Conservation (phyloP, 495 filamentous ascomycete genomes). For the Delitschia confertaspora region DNA sequence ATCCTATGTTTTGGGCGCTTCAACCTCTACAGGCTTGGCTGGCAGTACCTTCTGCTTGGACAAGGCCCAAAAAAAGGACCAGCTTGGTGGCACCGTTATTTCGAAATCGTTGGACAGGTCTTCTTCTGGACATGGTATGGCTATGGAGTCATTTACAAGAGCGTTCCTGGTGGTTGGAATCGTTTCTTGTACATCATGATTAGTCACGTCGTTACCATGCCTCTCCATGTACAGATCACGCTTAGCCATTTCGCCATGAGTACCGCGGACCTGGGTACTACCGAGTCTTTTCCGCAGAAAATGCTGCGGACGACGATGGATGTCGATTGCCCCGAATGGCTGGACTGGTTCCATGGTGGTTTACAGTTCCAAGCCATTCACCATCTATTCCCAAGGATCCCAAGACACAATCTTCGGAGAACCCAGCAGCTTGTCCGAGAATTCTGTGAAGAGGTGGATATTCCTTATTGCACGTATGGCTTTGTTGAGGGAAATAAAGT, state of each 20-base stretch:
- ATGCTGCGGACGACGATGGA: slow-evolving; percentile 99
- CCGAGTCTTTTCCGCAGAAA: slow-evolving; percentile 89
- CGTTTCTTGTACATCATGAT: slow-evolving; percentile 72
- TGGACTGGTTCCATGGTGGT: slow-evolving; percentile 94
- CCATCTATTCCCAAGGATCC: slow-evolving; percentile 89
- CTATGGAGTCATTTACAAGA: slow-evolving; percentile 70
- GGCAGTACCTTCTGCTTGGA: slow-evolving; percentile 67
- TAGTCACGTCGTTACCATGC: slow-evolving; percentile 78
- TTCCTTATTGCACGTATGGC: slow-evolving; percentile 89
- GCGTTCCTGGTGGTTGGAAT: slow-evolving; percentile 59
- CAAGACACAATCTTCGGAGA: slow-evolving; percentile 79
- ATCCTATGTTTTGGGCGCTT: slow-evolving; percentile 79
- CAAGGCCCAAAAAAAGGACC: slow-evolving; percentile 71
- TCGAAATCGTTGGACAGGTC: slow-evolving; percentile 70
- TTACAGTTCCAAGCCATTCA: slow-evolving; percentile 96
- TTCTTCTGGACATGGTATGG: slow-evolving; percentile 97
- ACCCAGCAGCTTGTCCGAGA: slow-evolving; percentile 77
- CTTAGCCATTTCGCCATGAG: slow-evolving; percentile 97
- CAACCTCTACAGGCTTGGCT: slow-evolving; percentile 81
- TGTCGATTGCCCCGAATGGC: slow-evolving; percentile 87
- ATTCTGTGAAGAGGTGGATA: slow-evolving; percentile 83
- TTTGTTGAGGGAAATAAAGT: slow-evolving; percentile 88
- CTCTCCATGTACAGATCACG: slow-evolving; percentile 91
- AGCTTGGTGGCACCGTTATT: slow-evolving; percentile 82
- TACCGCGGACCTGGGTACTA: slow-evolving; percentile 75